Conservation (phyloP, 345 rosid genomes). For the Cardamine chenopodiifolia region DNA sequence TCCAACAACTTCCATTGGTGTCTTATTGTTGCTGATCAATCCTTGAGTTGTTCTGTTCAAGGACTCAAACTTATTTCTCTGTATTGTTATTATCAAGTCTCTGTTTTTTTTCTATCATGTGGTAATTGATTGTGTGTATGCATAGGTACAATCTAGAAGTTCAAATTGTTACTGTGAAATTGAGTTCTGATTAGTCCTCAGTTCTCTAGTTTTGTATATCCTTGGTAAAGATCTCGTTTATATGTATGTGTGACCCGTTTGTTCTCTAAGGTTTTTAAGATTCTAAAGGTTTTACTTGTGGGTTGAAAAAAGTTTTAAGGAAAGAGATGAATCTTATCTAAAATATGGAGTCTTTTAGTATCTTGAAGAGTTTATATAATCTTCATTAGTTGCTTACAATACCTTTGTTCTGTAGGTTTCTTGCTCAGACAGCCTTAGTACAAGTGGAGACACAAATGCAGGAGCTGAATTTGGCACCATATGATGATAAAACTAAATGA, state of each 20-base stretch:
- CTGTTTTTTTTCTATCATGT: neutral
- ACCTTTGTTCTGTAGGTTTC: conserved; percentile 66
- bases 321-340: neutral
- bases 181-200: neutral
- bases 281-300: neutral
- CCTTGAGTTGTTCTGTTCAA: conserved; percentile 5
- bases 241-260: neutral
- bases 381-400: conserved; percentile 22
- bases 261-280: conserved; percentile 3
- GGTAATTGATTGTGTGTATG: neutral
- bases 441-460: conserved; percentile 79
- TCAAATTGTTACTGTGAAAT: conserved; percentile 5
- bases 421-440: conserved; percentile 78
- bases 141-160: neutral
- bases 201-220: conserved; percentile 7
- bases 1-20: neutral
- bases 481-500: conserved; percentile 43
- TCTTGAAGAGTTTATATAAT: neutral
- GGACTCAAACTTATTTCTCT: neutral
- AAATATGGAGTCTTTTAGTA: neutral
- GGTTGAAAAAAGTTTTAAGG: neutral
- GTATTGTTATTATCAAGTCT: conserved; percentile 3
- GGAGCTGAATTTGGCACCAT: conserved; percentile 66
- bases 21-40: neutral
- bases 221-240: conserved; percentile 7